Conservation (phyloP, 2,329 filamentous ascomycete genomes). For the Cercospora zeina region DNA sequence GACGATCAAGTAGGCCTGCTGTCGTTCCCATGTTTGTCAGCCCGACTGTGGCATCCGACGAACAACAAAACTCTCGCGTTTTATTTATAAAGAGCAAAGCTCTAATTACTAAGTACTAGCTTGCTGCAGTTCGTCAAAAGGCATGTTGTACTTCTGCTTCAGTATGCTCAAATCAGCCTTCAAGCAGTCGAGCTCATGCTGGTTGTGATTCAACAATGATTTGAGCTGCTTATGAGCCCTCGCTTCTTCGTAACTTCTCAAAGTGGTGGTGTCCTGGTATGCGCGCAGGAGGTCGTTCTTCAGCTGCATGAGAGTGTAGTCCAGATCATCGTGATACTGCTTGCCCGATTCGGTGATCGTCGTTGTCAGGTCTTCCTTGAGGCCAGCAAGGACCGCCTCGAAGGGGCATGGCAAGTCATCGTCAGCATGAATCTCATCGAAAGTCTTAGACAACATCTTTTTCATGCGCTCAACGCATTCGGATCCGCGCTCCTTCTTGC, state of each 20-base stretch:
- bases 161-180: neutral
- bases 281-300: neutral
- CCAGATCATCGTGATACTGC: neutral
- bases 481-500: neutral
- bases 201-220: neutral
- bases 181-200: neutral
- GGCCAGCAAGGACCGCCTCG: neutral
- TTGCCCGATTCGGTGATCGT: neutral
- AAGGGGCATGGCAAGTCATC: neutral
- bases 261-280: neutral
- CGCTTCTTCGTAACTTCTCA: neutral
- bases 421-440: neutral
- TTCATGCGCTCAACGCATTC: neutral
- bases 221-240: neutral
- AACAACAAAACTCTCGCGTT: neutral
- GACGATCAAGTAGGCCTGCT: conserved; percentile 17
- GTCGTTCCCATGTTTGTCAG: conserved; percentile 25
- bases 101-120: neutral
- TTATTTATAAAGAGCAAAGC: too few relatives aligned
- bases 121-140: neutral
- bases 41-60: conserved; percentile 22
- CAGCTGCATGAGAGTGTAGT: neutral
- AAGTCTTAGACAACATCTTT: neutral
- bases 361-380: neutral
- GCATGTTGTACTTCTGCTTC: conserved; percentile 1